Evolutionary conservation across 2,329 filamentous ascomycete genomes (phyloP).

Genomic region (Penicillium concentricum): DNA sequence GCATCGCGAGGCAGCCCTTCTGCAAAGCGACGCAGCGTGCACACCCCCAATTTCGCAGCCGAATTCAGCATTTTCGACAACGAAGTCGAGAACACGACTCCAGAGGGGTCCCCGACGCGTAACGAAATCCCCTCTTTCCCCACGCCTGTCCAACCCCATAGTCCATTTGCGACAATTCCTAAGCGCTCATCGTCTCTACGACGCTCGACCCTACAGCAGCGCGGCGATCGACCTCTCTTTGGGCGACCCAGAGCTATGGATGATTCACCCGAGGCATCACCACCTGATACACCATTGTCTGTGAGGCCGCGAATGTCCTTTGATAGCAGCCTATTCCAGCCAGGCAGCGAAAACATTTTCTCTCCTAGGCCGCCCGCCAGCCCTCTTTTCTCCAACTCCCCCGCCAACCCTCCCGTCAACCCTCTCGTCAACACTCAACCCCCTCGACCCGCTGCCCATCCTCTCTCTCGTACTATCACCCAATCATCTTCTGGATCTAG

Average conservation of each 20-base stretch:
- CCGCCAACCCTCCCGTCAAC: conserved; percentile 8
- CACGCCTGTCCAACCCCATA: conserved; percentile 39
- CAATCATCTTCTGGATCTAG: conserved; percentile 83
- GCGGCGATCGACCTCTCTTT: conserved; percentile 65
- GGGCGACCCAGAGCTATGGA: conserved; percentile 34
- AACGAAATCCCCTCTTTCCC: conserved; percentile 29
- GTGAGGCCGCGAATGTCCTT: conserved; percentile 71
- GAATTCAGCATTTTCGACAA: conserved; percentile 76
- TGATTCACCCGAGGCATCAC: conserved; percentile 51
- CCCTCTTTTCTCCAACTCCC: conserved; percentile 40
- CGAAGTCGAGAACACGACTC: conserved; percentile 18
- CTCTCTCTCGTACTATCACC: conserved; percentile 80
- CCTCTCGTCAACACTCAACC: conserved; percentile 31
- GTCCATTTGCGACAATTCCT: conserved; percentile 57
- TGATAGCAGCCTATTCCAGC: conserved; percentile 69
- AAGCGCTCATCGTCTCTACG: conserved; percentile 75
- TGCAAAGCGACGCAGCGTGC: conserved; percentile 84
- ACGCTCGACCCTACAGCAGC: conserved; percentile 84
- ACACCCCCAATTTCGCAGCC: conserved; percentile 64
- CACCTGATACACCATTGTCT: conserved; percentile 56
- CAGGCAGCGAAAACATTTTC: conserved; percentile 65
- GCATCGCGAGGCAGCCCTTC: conserved; percentile 77
- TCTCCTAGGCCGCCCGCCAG: conserved; percentile 56
- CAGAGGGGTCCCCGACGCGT: conserved; percentile 25
- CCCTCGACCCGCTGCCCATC: conserved; percentile 61